Conservation (phyloP, 345 rosid genomes). For the Boechera divaricarpa region DNA sequence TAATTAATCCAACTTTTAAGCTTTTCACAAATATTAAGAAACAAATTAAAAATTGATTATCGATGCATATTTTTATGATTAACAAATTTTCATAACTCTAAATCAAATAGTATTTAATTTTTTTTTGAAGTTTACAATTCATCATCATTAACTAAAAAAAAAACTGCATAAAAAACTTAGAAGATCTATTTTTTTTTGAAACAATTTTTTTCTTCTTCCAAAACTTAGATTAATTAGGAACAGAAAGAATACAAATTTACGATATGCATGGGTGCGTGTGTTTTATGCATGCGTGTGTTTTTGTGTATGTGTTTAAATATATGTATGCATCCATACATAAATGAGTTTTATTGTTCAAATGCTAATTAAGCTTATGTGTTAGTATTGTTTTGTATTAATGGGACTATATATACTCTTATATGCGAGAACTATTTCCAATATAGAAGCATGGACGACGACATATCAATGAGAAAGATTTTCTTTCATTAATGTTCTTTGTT, state of each 20-base stretch:
- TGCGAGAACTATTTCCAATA: background rate
- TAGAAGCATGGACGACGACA: slow-evolving; percentile 3
- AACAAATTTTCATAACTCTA: too few species aligned
- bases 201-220: too few species aligned
- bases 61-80: too few species aligned
- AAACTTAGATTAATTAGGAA: too few species aligned
- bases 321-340: slow-evolving; percentile 11
- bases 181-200: too few species aligned
- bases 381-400: slow-evolving; percentile 4
- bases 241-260: background rate
- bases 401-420: slow-evolving; percentile 22
- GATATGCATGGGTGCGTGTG: background rate
- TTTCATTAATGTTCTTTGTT: slow-evolving; percentile 7
- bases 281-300: background rate
- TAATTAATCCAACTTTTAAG: too few species aligned
- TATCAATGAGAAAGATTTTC: background rate
- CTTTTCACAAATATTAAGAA: too few species aligned
- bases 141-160: too few species aligned
- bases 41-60: too few species aligned
- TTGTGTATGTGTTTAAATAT: slow-evolving; percentile 11
- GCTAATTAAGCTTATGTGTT: slow-evolving; percentile 2
- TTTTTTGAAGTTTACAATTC: too few species aligned
- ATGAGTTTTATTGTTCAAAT: slow-evolving; percentile 23
- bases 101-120: too few species aligned
- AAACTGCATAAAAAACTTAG: too few species aligned